These are phyloP conservation scores for Chaetomium olivaceum DNA, from an alignment of 2,329 filamentous ascomycete genomes.

Conservation along the genomic window DNA sequence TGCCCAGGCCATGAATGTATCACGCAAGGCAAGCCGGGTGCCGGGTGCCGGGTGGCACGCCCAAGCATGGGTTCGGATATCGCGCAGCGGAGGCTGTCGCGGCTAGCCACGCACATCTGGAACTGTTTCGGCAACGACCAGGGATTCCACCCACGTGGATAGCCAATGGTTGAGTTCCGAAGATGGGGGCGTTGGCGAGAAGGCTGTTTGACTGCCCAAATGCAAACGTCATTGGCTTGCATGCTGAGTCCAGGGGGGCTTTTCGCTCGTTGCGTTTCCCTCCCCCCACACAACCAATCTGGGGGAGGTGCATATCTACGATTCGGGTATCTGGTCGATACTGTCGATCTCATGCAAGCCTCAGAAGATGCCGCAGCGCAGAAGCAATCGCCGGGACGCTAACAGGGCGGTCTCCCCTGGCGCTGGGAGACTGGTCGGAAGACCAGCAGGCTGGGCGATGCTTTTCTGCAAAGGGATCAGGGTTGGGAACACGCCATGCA, in stretches of 20 bases:
- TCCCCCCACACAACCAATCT: background rate
- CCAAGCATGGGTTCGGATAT: background rate
- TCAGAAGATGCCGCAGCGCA: slow-evolving; percentile 6
- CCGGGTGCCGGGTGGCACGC: slow-evolving; percentile 6
- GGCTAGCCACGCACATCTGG: slow-evolving; percentile 15
- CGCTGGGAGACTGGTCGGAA: background rate
- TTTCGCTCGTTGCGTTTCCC: background rate
- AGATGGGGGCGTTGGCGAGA: background rate
- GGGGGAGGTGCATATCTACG: background rate
- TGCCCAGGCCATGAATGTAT: background rate
- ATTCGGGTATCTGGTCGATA: slow-evolving; percentile 14
- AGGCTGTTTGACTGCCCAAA: background rate
- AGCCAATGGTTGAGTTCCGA: slow-evolving; percentile 15
- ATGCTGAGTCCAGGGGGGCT: background rate
- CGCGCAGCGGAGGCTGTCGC: background rate
- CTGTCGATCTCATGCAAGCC: slow-evolving; percentile 11
- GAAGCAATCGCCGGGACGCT: background rate
- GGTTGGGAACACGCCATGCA: background rate
- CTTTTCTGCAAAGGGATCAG: slow-evolving; percentile 1
- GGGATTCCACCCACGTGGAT: slow-evolving; percentile 8
- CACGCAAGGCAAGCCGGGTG: background rate
- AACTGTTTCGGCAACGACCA: slow-evolving; percentile 20
- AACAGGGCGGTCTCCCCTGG: background rate
- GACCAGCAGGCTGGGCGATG: slow-evolving; percentile 10
- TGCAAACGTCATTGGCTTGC: slow-evolving; percentile 9